Percentiles rank a stretch among this genome's conserved stretches.
phyloP scores from a whole-genome alignment of 2,329 filamentous ascomycete genomes.

The Camillea tinctor region DNA sequence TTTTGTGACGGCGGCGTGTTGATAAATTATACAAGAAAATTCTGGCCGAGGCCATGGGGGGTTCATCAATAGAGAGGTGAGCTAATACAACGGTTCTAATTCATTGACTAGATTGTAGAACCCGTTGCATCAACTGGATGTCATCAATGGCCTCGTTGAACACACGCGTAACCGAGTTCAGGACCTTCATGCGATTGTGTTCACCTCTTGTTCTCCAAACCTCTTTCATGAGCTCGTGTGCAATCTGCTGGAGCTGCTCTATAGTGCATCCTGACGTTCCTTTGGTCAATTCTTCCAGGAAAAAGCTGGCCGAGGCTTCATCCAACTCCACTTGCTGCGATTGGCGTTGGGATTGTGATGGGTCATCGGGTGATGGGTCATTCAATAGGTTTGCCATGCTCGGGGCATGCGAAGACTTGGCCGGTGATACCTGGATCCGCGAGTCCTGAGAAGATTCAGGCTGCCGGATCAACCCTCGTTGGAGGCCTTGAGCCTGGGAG shows the following conservation, averaged over 20 bases:
- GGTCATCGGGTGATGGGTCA: slow-evolving; percentile 38
- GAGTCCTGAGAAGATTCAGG: slow-evolving; percentile 30
- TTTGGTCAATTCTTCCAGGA: slow-evolving; percentile 63
- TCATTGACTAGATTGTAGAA: slow-evolving; percentile 44
- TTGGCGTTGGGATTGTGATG: slow-evolving; percentile 28
- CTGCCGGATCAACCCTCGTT: slow-evolving; percentile 39
- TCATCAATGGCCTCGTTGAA: slow-evolving; percentile 76
- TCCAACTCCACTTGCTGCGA: slow-evolving; percentile 45
- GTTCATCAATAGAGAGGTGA: neutral
- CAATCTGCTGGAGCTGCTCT: slow-evolving; percentile 93
- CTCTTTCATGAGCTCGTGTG: slow-evolving; percentile 84
- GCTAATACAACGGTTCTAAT: neutral
- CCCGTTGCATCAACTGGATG: slow-evolving; percentile 56
- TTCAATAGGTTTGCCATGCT: slow-evolving; percentile 42
- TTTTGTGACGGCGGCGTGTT: neutral
- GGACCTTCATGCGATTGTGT: slow-evolving; percentile 79
- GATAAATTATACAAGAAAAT: neutral
- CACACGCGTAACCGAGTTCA: slow-evolving; percentile 59
- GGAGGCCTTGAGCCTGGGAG: slow-evolving; percentile 56
- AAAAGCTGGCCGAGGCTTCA: slow-evolving; percentile 49
- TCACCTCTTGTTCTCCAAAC: slow-evolving; percentile 78
- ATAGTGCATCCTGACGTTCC: slow-evolving; percentile 77
- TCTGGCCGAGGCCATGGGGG: neutral
- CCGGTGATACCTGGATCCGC: slow-evolving; percentile 35
- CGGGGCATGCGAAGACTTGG: slow-evolving; percentile 34